Base-by-base conservation (phyloP, 2,329 filamentous ascomycete species). In the Delphinella strobiligena region DNA sequence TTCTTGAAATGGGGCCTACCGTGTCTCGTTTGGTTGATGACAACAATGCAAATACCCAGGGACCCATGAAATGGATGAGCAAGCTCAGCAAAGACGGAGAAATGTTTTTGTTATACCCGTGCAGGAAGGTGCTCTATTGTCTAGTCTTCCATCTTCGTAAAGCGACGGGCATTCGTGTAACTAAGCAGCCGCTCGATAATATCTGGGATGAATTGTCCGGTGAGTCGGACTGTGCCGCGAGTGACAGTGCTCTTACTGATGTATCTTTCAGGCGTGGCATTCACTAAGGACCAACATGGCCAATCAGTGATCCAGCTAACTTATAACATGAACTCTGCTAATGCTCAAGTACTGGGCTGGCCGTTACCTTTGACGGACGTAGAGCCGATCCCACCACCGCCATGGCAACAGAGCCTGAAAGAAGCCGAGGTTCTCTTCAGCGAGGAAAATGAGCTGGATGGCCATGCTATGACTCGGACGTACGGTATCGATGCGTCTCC, bases 401-500 rank as follows among this genome's bases (percentile, higher is more conserved):
- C 49, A n/a, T 68, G 64, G 63, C 58, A 60, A 19, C 48, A 57
- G 18, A 56, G 58, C n/a, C 58, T 67, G 11, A 45, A 49, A 8
- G 57, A 61, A 15, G 54, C 49, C 5, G 53, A 60, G 32, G 51
- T 51, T 3, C 50, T 59, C 1, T 78, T 69, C 51, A 67, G 69
- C 45, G 58, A 65, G 3, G 60, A 68, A 29, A 60, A 67, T 33
- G 66, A 69, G 36, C 59, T 77, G 2, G 64, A 63, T 16, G 68
- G 67, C 4, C 56, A 69, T 37, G 62, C 66, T 5, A 54, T 63
- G n/a, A 61, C 66, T 5, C 68, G 68, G 44, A 61, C 67, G 5
- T 76, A 71, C 67, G 75, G 75, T 2, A 55, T 75, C 4, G 61
- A 66, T 9, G 40, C 49, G 2, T 66, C 65, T 12, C 67, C 69